Conservation (phyloP, 192 early-diverging fungal species). For the Coemansia sp. region DNA sequence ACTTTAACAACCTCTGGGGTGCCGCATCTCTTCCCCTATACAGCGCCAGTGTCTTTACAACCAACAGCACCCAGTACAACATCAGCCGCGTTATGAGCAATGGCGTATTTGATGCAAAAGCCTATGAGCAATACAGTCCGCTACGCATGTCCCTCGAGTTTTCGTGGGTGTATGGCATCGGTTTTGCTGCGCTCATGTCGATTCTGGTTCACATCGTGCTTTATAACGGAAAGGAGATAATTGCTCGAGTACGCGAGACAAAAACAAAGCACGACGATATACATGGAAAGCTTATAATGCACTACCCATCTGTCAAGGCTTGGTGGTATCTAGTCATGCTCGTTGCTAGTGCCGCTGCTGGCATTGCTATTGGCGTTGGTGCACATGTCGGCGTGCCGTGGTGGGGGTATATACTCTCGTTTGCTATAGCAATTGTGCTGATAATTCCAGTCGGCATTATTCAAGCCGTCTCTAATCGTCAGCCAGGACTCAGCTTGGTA, state of each 20-base stretch:
- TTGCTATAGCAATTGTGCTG: constrained; percentile 65
- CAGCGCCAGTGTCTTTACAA: constrained; percentile 63
- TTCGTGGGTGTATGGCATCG: constrained; percentile 69
- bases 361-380: constrained; percentile 59
- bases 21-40: constrained; percentile 65
- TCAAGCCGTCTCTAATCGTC: constrained; percentile 75
- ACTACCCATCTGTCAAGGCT: constrained; percentile 71
- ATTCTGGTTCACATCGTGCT: constrained; percentile 69
- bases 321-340: constrained; percentile 77
- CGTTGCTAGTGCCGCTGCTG: constrained; percentile 53
- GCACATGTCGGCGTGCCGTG: constrained; percentile 77
- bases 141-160: constrained; percentile 72
- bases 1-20: constrained; percentile 71
- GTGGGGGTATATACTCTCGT: constrained; percentile 76
- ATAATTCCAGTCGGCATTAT: constrained; percentile 85
- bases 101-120: constrained; percentile 58
- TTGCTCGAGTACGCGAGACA: constrained; percentile 62
- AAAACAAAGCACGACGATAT: constrained; percentile 70
- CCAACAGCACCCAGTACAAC: constrained; percentile 62
- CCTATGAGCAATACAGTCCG: constrained; percentile 66
- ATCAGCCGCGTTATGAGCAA: constrained; percentile 60
- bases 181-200: constrained; percentile 70
- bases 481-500: constrained; percentile 77
- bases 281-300: constrained; percentile 72
- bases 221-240: constrained; percentile 74